These are phyloP conservation scores for Cytospora piceae DNA, from an alignment of 2,329 filamentous ascomycete genomes.

Conservation along the genomic window DNA sequence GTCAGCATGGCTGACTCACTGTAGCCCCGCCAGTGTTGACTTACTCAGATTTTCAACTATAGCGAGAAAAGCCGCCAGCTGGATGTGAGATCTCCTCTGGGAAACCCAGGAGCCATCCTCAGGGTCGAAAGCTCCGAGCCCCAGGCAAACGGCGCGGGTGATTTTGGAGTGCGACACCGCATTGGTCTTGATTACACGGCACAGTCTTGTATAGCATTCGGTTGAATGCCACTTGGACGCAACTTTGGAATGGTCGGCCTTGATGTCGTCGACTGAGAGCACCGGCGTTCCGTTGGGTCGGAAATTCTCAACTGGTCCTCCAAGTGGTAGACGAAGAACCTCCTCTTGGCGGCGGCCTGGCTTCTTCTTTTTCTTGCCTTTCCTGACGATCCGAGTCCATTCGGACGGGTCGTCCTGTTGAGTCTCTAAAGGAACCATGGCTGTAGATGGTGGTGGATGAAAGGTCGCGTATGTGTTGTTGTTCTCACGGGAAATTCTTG, in stretches of 20 bases:
- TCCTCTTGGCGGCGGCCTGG: constrained; percentile 10
- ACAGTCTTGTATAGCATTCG: constrained; percentile 40
- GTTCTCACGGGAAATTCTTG: neutral
- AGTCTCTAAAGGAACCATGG: constrained; percentile 1
- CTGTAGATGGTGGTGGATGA: neutral
- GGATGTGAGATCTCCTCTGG: constrained; percentile 52
- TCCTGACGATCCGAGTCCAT: constrained; percentile 28
- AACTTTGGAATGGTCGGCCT: constrained; percentile 34
- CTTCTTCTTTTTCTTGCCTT: constrained; percentile 18
- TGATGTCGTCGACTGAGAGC: constrained; percentile 27
- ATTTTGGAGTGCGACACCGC: constrained; percentile 34
- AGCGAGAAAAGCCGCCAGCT: constrained; percentile 56
- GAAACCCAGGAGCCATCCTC: constrained; percentile 50
- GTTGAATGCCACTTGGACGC: constrained; percentile 34
- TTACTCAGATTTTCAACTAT: constrained; percentile 51
- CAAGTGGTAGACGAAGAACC: constrained; percentile 7
- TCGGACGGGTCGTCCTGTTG: constrained; percentile 16
- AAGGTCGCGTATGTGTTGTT: no score
- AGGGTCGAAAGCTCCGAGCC: constrained; percentile 59
- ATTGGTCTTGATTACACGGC: constrained; percentile 39
- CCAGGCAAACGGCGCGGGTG: constrained; percentile 55
- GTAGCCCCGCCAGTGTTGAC: constrained; percentile 13
- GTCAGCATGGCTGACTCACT: neutral
- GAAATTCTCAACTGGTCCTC: constrained; percentile 23
- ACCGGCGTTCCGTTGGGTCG: constrained; percentile 20